These are phyloP conservation scores for Boletus eberwhitei DNA, from an alignment of 768 basidiomycete genomes.

Conservation along the genomic window DNA sequence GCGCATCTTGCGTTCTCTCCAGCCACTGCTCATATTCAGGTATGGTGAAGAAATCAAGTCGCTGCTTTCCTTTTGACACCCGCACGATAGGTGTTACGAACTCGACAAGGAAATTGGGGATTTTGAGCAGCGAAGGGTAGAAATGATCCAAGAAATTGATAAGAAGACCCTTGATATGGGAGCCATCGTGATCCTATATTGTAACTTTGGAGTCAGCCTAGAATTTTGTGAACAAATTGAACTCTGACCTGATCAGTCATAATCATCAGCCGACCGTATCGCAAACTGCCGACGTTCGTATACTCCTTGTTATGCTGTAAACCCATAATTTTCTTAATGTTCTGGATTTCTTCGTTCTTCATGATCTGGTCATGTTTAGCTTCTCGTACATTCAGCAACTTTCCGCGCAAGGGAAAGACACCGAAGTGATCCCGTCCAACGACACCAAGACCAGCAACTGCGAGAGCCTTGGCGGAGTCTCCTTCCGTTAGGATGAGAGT, in stretches of 20 bases:
- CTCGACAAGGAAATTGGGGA: constrained; percentile 92
- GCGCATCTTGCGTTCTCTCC: constrained; percentile 67
- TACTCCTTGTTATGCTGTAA: constrained; percentile 94
- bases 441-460: constrained; percentile 90
- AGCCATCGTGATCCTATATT: constrained; percentile 94
- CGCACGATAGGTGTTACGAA: constrained; percentile 98
- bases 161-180: constrained; percentile 99
- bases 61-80: constrained; percentile 77
- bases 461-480: constrained; percentile 97
- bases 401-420: constrained; percentile 96
- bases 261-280: constrained; percentile 96
- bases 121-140: constrained; percentile 88
- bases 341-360: constrained; percentile 97
- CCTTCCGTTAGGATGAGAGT: constrained; percentile 98
- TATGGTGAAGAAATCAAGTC: constrained; percentile 91
- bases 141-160: constrained; percentile 98
- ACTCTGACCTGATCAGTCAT: constrained; percentile 96
- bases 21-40: constrained; percentile 96
- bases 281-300: constrained; percentile 56
- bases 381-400: constrained; percentile 95
- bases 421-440: constrained; percentile 97
- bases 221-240: background rate
- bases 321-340: constrained; percentile 98
- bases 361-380: constrained; percentile 94
- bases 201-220: background rate